These are phyloP conservation scores for Blastobotrys terrestris DNA, from an alignment of 805 yeast species.

Conservation along the genomic window DNA sequence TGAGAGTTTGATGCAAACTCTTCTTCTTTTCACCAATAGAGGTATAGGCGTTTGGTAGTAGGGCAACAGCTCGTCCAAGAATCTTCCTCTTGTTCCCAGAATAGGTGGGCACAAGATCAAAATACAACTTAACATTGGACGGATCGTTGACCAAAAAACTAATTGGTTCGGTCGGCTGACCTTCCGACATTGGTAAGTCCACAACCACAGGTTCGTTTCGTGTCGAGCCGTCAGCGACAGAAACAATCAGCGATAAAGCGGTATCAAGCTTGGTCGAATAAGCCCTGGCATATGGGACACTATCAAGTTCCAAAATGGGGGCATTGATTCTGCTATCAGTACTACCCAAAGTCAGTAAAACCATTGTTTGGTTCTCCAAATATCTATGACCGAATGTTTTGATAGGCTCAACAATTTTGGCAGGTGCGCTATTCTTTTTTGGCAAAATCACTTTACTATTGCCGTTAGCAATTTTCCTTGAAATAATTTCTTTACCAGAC, in stretches of 20 bases:
- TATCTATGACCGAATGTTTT: slow-evolving; percentile 84
- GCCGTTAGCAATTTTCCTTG: background rate
- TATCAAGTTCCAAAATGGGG: slow-evolving; percentile 60
- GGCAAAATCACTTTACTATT: background rate
- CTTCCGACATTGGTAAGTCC: slow-evolving; percentile 82
- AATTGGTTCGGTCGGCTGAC: slow-evolving; percentile 54
- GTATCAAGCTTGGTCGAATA: slow-evolving; percentile 84
- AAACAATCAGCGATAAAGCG: slow-evolving; percentile 68
- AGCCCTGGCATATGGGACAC: slow-evolving; percentile 68
- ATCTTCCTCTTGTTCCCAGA: slow-evolving; percentile 39
- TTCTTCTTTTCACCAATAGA: slow-evolving; percentile 62
- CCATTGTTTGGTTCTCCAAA: slow-evolving; percentile 57
- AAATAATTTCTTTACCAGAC: slow-evolving; percentile 5
- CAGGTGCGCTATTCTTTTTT: background rate
- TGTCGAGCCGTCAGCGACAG: slow-evolving; percentile 37
- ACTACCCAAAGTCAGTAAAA: slow-evolving; percentile 81
- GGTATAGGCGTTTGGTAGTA: slow-evolving; percentile 55
- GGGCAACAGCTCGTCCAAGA: slow-evolving; percentile 80
- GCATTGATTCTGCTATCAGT: slow-evolving; percentile 61
- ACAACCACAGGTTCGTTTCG: slow-evolving; percentile 52
- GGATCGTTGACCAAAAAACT: slow-evolving; percentile 51
- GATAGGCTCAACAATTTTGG: slow-evolving; percentile 41
- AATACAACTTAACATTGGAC: slow-evolving; percentile 48
- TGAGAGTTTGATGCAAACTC: slow-evolving; percentile 57
- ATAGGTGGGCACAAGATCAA: slow-evolving; percentile 89